phyloP scores from a whole-genome alignment of 148 eudicot species.

The Amaranthus hypochondriacus region DNA sequence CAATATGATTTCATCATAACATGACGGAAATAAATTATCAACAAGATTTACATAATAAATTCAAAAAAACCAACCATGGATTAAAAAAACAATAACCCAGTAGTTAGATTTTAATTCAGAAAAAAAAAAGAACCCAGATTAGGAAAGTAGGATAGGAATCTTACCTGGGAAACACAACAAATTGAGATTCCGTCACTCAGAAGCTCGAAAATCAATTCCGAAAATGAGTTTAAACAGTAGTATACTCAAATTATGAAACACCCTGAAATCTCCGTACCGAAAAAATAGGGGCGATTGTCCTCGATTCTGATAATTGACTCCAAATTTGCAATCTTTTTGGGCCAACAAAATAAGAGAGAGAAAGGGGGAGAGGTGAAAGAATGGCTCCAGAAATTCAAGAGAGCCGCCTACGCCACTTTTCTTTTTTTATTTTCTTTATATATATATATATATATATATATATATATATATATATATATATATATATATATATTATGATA shows the following conservation, averaged over 20 bases:
- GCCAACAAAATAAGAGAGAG: background rate
- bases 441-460: background rate
- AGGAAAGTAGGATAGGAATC: slow-evolving; percentile 14
- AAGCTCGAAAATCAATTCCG: slow-evolving; percentile 5
- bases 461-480: background rate
- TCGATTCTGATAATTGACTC: slow-evolving; percentile 6
- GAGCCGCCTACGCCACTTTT: slow-evolving; percentile 26
- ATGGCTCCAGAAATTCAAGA: slow-evolving; percentile 23
- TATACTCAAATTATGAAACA: background rate
- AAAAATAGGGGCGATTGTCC: background rate
- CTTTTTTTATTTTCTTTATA: background rate
- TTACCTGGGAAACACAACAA: slow-evolving; percentile 23
- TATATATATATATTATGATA: background rate
- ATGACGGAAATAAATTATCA: background rate
- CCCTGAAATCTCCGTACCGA: slow-evolving; percentile 10
- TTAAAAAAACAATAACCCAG: background rate
- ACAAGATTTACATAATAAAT: background rate
- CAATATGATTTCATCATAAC: background rate
- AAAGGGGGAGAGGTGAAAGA: background rate
- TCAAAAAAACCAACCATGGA: background rate
- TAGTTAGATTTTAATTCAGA: background rate
- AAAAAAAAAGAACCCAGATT: background rate
- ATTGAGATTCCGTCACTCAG: background rate
- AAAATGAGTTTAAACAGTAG: slow-evolving; percentile 1
- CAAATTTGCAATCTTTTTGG: background rate